Evolutionary conservation across 208 protist species (phyloP).

Genomic region (Crithidia expoeki): DNA sequence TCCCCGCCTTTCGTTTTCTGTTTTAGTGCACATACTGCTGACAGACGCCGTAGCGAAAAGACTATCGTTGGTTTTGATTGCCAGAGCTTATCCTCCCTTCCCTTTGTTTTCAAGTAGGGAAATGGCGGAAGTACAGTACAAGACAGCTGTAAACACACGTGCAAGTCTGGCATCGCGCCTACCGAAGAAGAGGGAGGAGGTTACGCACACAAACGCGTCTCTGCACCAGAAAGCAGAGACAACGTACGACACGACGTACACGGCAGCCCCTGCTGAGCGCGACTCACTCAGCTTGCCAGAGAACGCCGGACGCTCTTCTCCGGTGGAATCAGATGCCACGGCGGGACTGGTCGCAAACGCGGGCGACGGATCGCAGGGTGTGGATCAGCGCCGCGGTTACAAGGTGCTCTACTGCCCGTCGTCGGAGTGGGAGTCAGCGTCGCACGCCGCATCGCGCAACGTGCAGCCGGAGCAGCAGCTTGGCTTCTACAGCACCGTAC

Average conservation of each 20-base stretch:
- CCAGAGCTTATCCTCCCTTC: background rate
- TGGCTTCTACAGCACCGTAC: constrained; percentile 74
- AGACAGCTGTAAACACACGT: constrained; percentile 82
- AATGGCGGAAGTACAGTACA: constrained; percentile 54
- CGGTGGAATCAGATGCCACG: background rate
- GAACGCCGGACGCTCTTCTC: background rate
- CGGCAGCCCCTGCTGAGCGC: background rate
- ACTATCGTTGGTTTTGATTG: background rate
- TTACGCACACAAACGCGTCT: constrained; percentile 22
- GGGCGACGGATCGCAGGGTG: background rate
- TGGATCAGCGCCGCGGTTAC: constrained; percentile 17
- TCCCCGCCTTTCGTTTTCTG: too few relatives aligned
- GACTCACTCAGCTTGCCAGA: background rate
- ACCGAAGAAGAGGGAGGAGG: constrained; percentile 30
- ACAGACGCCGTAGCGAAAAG: too few relatives aligned
- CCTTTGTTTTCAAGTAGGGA: background rate
- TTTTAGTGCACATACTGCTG: too few relatives aligned
- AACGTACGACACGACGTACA: constrained; percentile 75
- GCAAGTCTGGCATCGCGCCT: constrained; percentile 56
- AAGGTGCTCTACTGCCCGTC: constrained; percentile 30
- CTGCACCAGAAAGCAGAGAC: constrained; percentile 68
- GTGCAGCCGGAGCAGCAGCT: constrained; percentile 50
- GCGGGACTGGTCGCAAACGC: background rate
- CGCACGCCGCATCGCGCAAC: constrained; percentile 53
- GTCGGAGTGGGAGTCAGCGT: constrained; percentile 60